Evolutionary conservation across 345 rosid species (phyloP), one percentile per base, ranked within the genome.

Genomic region (Gossypium rotundifolium): DNA sequence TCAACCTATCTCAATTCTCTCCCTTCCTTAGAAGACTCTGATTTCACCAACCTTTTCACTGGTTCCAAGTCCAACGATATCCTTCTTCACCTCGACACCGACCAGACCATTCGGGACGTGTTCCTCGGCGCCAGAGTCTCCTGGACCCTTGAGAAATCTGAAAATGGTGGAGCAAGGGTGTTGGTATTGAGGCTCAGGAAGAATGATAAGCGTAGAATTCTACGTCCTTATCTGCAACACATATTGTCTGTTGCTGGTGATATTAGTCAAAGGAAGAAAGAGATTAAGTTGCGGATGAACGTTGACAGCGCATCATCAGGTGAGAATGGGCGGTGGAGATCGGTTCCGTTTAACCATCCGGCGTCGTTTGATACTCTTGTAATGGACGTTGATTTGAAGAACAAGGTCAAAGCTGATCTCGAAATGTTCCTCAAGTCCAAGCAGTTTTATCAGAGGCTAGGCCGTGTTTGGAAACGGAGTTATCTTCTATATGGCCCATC

Each of bases 381-480:
- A 14, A 86, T 90, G 88, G 93, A 90, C 49, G 29, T 69, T 2
- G 91, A 90, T 48, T 77, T 85, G 72, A 87, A 88, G 71, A 74
- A 46, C 61, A 90, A 81, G 72, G 74, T 88, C 57, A 87, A 76
- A 78, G 68, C 87, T 22, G 96, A 90, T 79, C 89, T 90, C 3
- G 93, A 90, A 52, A 23, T 74, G 11, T 90, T 88, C 79, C 79
- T 85, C 49, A 87, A 87, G 64, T 82, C 90, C 13, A 87, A 87
- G 74, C 90, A 88, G 79, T 88, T 83, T 69, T 90, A 88, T 60
- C 84, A 86, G 27, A 79, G 87, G 70, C 71, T 88, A 9, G 91
- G 96, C 38, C 93, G 89, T 38, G 84, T 78, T 46, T 90, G 96
- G 93, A 88, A 87, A 76, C 84, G 91, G 66, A 87, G 96, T 76